These are phyloP conservation scores for Aristolochia contorta DNA, from an alignment of 164 flowering plant species.

Conservation along the genomic window DNA sequence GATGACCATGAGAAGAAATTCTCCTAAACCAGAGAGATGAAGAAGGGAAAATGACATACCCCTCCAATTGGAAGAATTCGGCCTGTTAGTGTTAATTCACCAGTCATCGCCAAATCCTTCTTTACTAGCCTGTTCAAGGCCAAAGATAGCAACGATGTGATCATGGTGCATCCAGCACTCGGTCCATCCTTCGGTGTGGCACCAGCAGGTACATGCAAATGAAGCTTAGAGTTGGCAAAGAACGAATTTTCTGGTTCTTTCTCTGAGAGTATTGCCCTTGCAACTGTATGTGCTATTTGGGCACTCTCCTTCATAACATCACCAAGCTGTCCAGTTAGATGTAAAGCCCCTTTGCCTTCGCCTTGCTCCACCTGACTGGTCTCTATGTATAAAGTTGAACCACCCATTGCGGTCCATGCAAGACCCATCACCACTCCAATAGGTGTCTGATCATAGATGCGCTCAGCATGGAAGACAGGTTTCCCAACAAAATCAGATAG, in stretches of 20 bases:
- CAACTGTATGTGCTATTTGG: conserved; percentile 85
- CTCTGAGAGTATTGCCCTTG: conserved; percentile 60
- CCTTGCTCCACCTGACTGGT: conserved; percentile 74
- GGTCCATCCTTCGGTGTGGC: conserved; percentile 99
- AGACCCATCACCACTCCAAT: conserved; percentile 98
- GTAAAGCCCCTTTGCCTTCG: conserved; percentile 79
- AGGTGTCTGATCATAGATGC: conserved; percentile 77
- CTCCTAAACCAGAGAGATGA: too few species aligned
- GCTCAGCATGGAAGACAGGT: conserved; percentile 95
- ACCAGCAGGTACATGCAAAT: conserved; percentile 98
- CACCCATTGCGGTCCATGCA: conserved; percentile 99
- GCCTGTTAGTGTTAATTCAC: conserved; percentile 89
- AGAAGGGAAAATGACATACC: conserved; percentile 35
- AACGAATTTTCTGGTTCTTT: conserved; percentile 62
- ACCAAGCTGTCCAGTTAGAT: conserved; percentile 91
- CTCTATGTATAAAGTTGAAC: conserved; percentile 86
- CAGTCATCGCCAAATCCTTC: conserved; percentile 95
- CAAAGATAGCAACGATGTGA: conserved; percentile 82
- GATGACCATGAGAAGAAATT: too few species aligned
- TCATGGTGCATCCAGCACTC: conserved; percentile 99
- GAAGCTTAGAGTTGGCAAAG: conserved; percentile 76
- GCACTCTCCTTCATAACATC: conserved; percentile 99
- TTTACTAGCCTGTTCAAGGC: conserved; percentile 74
- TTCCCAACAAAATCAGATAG: conserved; percentile 86
- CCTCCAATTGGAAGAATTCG: conserved; percentile 97